phyloP scores from a whole-genome alignment of 192 early-diverging fungal genomes.

The Diversispora epigaea region DNA sequence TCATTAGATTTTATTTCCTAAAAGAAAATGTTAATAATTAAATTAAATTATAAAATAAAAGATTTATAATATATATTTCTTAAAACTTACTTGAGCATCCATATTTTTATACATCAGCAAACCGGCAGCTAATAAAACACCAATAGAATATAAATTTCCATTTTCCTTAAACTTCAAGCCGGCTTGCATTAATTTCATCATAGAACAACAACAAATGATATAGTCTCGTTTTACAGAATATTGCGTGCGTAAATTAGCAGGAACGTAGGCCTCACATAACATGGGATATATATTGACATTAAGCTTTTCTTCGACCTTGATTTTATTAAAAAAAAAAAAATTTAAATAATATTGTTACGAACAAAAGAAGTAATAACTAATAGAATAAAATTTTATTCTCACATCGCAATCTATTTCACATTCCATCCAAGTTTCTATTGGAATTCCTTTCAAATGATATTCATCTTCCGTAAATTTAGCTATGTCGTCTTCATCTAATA shows the following conservation, averaged over 20 bases:
- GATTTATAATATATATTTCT: not conserved
- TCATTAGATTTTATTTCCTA: slow-evolving; percentile 29
- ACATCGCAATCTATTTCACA: slow-evolving; percentile 49
- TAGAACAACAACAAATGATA: slow-evolving; percentile 59
- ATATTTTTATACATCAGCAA: slow-evolving; percentile 50
- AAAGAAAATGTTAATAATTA: slow-evolving; percentile 1
- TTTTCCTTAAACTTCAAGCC: slow-evolving; percentile 61
- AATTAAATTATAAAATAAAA: not conserved
- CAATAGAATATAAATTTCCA: slow-evolving; percentile 60
- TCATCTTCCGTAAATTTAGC: slow-evolving; percentile 21
- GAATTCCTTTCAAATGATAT: slow-evolving; percentile 32
- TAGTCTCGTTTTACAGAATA: slow-evolving; percentile 33
- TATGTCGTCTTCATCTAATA: slow-evolving; percentile 45
- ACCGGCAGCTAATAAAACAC: slow-evolving; percentile 70
- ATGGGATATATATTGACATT: slow-evolving; percentile 41
- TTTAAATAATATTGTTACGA: not conserved
- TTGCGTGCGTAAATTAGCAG: slow-evolving; percentile 25
- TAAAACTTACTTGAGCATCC: slow-evolving; percentile 20
- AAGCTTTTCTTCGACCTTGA: slow-evolving; percentile 37
- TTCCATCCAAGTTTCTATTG: slow-evolving; percentile 40
- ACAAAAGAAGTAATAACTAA: not conserved
- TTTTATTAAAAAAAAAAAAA: not conserved
- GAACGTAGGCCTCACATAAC: slow-evolving; percentile 37
- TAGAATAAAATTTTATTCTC: slow-evolving; percentile 13
- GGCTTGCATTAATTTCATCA: slow-evolving; percentile 70